Conservation (phyloP, 1,139 yeast species). For the Arxiozyma bovina region DNA sequence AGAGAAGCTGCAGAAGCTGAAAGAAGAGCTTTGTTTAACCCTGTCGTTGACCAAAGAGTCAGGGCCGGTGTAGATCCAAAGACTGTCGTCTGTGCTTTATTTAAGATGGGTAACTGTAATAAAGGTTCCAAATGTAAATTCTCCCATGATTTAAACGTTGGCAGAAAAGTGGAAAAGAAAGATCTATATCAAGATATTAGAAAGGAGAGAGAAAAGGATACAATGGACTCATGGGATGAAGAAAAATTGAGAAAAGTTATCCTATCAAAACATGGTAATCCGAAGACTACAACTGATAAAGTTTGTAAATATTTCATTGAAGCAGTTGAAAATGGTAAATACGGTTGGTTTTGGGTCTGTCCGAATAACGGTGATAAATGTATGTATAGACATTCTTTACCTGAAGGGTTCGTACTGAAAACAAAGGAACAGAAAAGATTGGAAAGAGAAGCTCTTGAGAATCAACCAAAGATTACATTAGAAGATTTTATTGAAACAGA, state of each 20-base stretch:
- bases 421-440: constrained; percentile 91
- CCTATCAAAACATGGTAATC: constrained; percentile 87
- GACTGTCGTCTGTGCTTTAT: constrained; percentile 81
- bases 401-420: constrained; percentile 92
- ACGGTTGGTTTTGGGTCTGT: constrained; percentile 99
- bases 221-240: constrained; percentile 97
- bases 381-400: constrained; percentile 93
- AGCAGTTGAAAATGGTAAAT: constrained; percentile 94
- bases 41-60: constrained; percentile 69
- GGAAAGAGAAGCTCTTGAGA: constrained; percentile 78
- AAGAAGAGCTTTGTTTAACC: constrained; percentile 67
- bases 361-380: constrained; percentile 92
- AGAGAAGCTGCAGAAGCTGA: constrained; percentile 84
- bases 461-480: constrained; percentile 81
- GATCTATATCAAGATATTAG: constrained; percentile 90
- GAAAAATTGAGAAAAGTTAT: constrained; percentile 84
- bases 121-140: constrained; percentile 91
- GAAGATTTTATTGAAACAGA: constrained; percentile 96
- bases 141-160: constrained; percentile 81
- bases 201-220: constrained; percentile 63
- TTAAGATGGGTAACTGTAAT: constrained; percentile 81
- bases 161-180: constrained; percentile 81
- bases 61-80: constrained; percentile 98
- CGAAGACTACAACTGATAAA: constrained; percentile 86
- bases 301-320: constrained; percentile 92